Percentiles rank a stretch among this genome's conserved stretches.
These are phyloP conservation scores for Umbilicaria muhlenbergii DNA, from an alignment of 495 filamentous ascomycete genomes.

Conservation along the genomic window DNA sequence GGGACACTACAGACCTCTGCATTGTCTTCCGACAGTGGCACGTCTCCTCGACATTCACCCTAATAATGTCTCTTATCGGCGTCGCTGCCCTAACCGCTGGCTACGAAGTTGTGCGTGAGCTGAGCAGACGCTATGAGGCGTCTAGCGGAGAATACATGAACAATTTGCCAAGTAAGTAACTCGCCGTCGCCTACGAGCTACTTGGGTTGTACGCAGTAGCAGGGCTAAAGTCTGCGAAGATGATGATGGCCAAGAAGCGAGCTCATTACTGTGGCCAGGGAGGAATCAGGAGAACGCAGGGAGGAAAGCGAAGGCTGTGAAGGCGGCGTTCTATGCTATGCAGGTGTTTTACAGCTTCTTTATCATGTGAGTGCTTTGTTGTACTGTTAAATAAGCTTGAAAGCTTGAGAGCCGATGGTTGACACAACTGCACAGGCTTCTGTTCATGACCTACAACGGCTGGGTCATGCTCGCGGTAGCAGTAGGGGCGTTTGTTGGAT, in stretches of 20 bases:
- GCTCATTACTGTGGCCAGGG: conserved; percentile 62
- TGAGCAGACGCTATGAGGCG: conserved; percentile 61
- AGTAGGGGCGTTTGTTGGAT: conserved; percentile 78
- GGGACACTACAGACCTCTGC: conserved; percentile 82
- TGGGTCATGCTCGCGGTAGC: conserved; percentile 90
- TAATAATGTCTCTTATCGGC: conserved; percentile 66
- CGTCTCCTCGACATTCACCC: conserved; percentile 49
- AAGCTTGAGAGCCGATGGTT: conserved; percentile 1
- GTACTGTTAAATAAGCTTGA: no score
- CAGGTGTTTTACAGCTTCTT: conserved; percentile 99
- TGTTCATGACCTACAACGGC: conserved; percentile 99
- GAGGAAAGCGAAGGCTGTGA: conserved; percentile 51
- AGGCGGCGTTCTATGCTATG: conserved; percentile 71
- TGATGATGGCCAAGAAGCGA: conserved; percentile 27
- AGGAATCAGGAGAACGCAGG: conserved; percentile 30
- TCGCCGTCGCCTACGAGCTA: no score
- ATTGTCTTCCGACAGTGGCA: conserved; percentile 91
- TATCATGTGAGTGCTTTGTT: conserved; percentile 67
- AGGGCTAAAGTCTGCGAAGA: conserved; percentile 22
- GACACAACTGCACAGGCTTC: conserved; percentile 43
- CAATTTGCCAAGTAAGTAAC: conserved; percentile 37
- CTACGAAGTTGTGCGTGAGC: conserved; percentile 75
- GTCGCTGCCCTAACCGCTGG: conserved; percentile 72
- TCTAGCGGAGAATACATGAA: conserved; percentile 35
- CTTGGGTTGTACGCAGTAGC: no score